Percentiles rank a stretch among this genome's conserved stretches.
These are phyloP conservation scores for Ceratocystiopsis minuta DNA, from an alignment of 2,329 filamentous ascomycete species.

Conservation along the genomic window DNA sequence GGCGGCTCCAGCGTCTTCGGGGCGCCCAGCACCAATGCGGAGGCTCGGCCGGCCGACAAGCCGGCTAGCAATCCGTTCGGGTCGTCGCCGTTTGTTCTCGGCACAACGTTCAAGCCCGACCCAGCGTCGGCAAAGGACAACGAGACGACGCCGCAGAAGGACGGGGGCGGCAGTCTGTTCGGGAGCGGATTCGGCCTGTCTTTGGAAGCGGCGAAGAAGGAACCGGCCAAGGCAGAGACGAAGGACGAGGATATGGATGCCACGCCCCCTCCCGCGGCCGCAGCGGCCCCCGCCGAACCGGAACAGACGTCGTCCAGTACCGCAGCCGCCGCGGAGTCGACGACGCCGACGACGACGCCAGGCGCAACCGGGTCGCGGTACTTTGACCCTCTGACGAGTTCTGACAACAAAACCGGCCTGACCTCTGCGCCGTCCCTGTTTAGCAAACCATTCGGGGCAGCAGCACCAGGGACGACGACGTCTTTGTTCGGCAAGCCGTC, in stretches of 20 bases:
- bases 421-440: slow-evolving; percentile 3
- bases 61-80: slow-evolving; percentile 31
- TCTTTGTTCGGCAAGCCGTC: slow-evolving; percentile 3
- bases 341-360: slow-evolving; percentile 11
- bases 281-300: slow-evolving; percentile 11
- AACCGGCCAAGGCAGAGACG: slow-evolving; percentile 6
- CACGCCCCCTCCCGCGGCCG: too few species aligned
- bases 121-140: slow-evolving; percentile 40
- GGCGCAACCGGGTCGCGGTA: slow-evolving; percentile 10
- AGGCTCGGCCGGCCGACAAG: too few species aligned
- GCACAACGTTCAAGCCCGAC: slow-evolving; percentile 49
- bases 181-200: slow-evolving; percentile 42
- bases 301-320: too few species aligned
- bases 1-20: slow-evolving; percentile 10
- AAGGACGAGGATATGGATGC: slow-evolving; percentile 38
- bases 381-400: slow-evolving; percentile 7
- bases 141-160: slow-evolving; percentile 23
- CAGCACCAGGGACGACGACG: neutral
- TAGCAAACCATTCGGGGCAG: neutral
- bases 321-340: slow-evolving; percentile 8
- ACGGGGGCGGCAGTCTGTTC: slow-evolving; percentile 26
- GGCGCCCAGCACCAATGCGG: neutral
- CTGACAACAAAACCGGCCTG: neutral
- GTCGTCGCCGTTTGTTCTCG: slow-evolving; percentile 45
- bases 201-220: slow-evolving; percentile 18